Evolutionary conservation across 306 rosid genomes (phyloP).

Genomic region (barrel medic (Medicago truncatula)): DNA sequence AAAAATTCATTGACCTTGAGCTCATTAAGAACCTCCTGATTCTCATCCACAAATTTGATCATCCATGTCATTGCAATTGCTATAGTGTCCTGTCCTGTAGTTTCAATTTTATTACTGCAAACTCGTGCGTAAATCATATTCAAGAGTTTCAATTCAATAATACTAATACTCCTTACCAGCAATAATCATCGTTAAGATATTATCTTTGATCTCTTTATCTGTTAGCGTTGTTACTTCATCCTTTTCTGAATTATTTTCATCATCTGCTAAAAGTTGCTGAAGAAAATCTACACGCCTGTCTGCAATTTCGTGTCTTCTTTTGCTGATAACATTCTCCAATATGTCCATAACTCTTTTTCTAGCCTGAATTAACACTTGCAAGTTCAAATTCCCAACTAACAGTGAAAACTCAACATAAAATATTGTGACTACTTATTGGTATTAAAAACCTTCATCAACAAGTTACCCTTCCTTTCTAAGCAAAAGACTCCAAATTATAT

Average conservation of each 20-base stretch:
- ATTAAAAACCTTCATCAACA: too few species aligned
- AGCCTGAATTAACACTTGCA: constrained; percentile 55
- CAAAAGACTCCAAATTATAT: background rate
- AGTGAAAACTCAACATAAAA: constrained; percentile 5
- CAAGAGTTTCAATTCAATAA: background rate
- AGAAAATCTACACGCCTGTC: constrained; percentile 60
- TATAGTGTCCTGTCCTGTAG: constrained; percentile 79
- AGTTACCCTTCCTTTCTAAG: too few species aligned
- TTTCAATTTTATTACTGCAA: background rate
- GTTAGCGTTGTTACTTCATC: constrained; percentile 46
- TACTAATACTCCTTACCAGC: constrained; percentile 55
- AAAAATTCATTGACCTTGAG: constrained; percentile 54
- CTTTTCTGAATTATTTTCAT: constrained; percentile 34
- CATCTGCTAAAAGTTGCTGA: constrained; percentile 50
- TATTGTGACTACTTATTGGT: too few species aligned
- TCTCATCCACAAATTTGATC: constrained; percentile 85
- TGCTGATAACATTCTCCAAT: constrained; percentile 58
- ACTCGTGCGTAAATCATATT: background rate
- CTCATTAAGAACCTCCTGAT: constrained; percentile 57
- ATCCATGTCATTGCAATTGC: constrained; percentile 91
- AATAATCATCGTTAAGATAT: constrained; percentile 81
- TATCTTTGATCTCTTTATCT: constrained; percentile 78
- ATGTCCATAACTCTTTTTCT: constrained; percentile 66
- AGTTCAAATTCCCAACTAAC: constrained; percentile 12
- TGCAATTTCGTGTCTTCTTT: constrained; percentile 57